Evolutionary conservation across 2,329 filamentous ascomycete species (phyloP), one percentile per base, ranked within the genome.

Genomic region (Leptographium procerum): DNA sequence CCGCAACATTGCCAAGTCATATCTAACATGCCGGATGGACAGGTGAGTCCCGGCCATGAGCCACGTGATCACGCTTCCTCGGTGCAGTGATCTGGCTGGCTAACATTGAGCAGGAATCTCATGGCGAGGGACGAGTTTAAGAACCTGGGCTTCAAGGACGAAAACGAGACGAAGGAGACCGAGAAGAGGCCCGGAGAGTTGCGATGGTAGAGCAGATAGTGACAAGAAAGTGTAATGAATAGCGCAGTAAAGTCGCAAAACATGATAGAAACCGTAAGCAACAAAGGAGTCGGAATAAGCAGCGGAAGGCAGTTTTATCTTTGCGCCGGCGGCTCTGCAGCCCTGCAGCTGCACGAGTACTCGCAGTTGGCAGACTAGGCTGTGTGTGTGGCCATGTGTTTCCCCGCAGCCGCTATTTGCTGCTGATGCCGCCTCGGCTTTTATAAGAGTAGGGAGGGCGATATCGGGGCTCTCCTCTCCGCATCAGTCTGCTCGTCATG

Each of bases 81-180:
- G 16, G 40, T n/a, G 22, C 24, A 2, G 45, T 26, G 22, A n/a
- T 26, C 13, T 24, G 22, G 10, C 45, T 26, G 31, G 45, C 28
- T 24, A 13, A 51, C 29, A 33, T 26, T 10, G 19, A n/a, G 57
- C 40, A 91, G 91, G 65, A 96, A 97, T 69, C 76, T 99, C 34
- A 99, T 99, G 94, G 91, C 91, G 9, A 89, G 83, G 65, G 94
- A 99, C 68, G 89, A 95, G 60, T 94, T 97, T 72, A 90, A 88
- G 72, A 99, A 99, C 68, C 76, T 99, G 47, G 94, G 94, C 0
- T 94, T 95, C 65, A 75, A 77, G 7, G 78, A 82, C 33, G 54
- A 64, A 28, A 5, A 3, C 40, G 24, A 47, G 34, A 8, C n/a
- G 11, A 59, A 63, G 26, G 68, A 70, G 16, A 63, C 68, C n/a